A percentile compares a stretch with the other conserved stretches of the same genome.
Conservation (phyloP, 345 rosid species). For the Rhizophora apiculata region DNA sequence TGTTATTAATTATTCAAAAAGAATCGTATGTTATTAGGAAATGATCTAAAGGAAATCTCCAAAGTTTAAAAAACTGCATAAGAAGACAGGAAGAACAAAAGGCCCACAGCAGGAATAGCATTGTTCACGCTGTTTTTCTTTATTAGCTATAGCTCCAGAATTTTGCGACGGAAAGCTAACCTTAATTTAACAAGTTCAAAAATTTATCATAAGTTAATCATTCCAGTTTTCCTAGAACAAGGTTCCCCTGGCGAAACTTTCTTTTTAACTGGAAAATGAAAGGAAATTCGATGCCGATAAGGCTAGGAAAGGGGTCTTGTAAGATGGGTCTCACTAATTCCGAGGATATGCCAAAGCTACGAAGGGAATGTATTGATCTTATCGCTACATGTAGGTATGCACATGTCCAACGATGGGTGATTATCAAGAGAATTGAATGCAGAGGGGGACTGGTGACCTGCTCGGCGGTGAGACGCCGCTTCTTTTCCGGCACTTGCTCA, state of each 20-base stretch:
- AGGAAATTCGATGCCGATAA: slow-evolving; percentile 33
- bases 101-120: background rate
- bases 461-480: slow-evolving; percentile 72
- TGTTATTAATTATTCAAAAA: no score
- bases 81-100: background rate
- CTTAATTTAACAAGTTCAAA: no score
- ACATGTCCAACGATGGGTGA: background rate
- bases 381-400: background rate
- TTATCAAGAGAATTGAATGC: background rate
- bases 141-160: no score
- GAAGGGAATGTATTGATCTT: slow-evolving; percentile 7
- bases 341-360: slow-evolving; percentile 6
- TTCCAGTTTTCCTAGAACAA: background rate
- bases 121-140: background rate
- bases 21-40: no score
- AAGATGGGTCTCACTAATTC: background rate
- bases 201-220: background rate
- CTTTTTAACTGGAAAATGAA: background rate
- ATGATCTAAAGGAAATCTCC: background rate
- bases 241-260: background rate
- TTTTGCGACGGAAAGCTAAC: no score
- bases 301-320: background rate
- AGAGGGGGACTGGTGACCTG: slow-evolving; percentile 41
- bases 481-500: slow-evolving; percentile 76
- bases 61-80: background rate